Base-by-base conservation (phyloP, 2,329 filamentous ascomycete genomes). In the Botrytis byssoidea region DNA sequence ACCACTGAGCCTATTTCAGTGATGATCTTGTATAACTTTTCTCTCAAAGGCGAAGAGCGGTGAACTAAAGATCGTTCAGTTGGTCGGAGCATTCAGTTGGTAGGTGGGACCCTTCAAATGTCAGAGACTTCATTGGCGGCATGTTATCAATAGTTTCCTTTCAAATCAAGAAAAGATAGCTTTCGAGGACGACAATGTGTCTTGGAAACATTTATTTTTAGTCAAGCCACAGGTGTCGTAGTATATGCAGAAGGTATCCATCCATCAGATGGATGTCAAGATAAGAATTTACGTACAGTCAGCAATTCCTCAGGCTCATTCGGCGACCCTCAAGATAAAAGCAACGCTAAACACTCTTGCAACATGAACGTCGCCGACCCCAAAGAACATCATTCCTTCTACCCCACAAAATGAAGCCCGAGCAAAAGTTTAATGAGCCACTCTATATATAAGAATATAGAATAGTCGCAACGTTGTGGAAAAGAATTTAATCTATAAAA, bases 391-490 rank as follows among this genome's bases (percentile, higher is more conserved):
- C 4, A 32, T 44, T 22, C 5, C 14, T 66, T 9, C 6, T 57
- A 57, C 46, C 65, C 48, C 48, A 68, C 65, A 32, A 68, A 42
- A 69, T 69, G 48, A n/a, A 40, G 46, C 9, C 65, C 46, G 46
- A 29, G 51, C 48, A 57, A 57, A 69, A 22, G 35, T 57, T n/a
- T 32, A 32, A 57, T 37, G 51, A 69, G 35, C n/a, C 32, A 35
- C 18, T 44, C 12, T 37, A 10, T n/a, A n/a, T 40, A 32, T 57
- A 57, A 44, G 25, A 32, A 18, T 29, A 57, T 55, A 40, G 25
- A 42, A 40, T 10, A 35, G 14, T 20, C 40, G n/a, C 48, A 4
- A 57, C 20, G 35, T 68, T 16, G 22, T 3, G 48, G 14, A 22
- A 18, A 18, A 7, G 29, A 3, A 57, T 29, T 22, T 29, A 20